These are phyloP conservation scores for Leccinum ponderosum DNA, from an alignment of 1,284 basidiomycete species.

Conservation along the genomic window DNA sequence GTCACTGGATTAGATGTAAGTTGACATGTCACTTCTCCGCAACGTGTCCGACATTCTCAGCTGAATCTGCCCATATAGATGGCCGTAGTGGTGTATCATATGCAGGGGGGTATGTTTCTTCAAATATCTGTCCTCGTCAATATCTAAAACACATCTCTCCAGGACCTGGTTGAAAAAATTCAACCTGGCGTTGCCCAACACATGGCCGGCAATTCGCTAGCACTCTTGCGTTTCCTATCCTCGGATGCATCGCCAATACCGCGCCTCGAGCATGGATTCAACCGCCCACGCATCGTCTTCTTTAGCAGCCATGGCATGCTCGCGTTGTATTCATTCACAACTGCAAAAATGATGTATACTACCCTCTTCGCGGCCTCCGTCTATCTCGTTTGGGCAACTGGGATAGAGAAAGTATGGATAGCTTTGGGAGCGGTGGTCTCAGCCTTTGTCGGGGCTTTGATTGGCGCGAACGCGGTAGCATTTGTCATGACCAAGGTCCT, in stretches of 20 bases:
- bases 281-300: constrained; percentile 71
- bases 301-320: constrained; percentile 72
- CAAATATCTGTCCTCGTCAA: constrained; percentile 5
- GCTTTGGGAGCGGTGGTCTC: constrained; percentile 46
- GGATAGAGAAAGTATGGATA: constrained; percentile 28
- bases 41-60: not conserved
- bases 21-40: not conserved
- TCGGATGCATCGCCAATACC: constrained; percentile 66
- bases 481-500: constrained; percentile 64
- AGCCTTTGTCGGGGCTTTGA: constrained; percentile 57
- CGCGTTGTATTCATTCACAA: constrained; percentile 73
- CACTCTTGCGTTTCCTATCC: constrained; percentile 81
- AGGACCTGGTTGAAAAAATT: constrained; percentile 83
- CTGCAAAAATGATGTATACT: constrained; percentile 73
- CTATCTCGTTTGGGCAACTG: constrained; percentile 39
- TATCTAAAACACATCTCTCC: constrained; percentile 18
- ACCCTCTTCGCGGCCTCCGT: constrained; percentile 49
- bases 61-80: constrained; percentile 54
- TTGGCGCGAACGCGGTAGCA: constrained; percentile 75
- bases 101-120: constrained; percentile 57
- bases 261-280: constrained; percentile 54
- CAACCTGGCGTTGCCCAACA: constrained; percentile 83
- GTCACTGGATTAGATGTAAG: constrained; percentile 83
- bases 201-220: constrained; percentile 91
- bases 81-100: constrained; percentile 94